phyloP scores from a whole-genome alignment of 2,329 filamentous ascomycete genomes.

The Aphanocladium album region DNA sequence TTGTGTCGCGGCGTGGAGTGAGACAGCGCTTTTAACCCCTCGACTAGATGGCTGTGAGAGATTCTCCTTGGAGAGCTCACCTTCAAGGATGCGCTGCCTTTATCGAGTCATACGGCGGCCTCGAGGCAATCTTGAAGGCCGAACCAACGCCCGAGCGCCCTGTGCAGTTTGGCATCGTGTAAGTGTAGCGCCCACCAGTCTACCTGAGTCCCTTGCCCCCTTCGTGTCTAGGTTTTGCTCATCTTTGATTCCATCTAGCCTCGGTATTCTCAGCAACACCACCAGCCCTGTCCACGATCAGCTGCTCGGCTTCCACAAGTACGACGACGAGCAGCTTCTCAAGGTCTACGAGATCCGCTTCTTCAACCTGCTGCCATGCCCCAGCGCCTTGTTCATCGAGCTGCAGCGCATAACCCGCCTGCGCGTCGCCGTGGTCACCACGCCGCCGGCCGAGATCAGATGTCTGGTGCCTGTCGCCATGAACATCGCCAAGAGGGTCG shows the following conservation, averaged over 20 bases:
- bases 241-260: neutral
- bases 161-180: neutral
- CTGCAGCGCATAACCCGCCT: neutral
- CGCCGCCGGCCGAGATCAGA: neutral
- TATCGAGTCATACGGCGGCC: neutral
- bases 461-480: neutral
- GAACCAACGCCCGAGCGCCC: neutral
- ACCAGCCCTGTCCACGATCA: neutral
- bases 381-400: neutral
- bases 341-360: neutral
- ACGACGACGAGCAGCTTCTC: neutral
- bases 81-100: neutral
- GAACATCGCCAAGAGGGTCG: neutral
- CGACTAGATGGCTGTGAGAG: neutral
- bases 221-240: too few relatives aligned
- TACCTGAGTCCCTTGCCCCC: neutral
- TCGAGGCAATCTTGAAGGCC: neutral
- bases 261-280: neutral
- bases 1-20: too few relatives aligned
- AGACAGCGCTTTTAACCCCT: too few relatives aligned
- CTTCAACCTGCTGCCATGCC: neutral
- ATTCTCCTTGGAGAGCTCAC: neutral
- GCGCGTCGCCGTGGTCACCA: neutral
- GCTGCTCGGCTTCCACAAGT: neutral
- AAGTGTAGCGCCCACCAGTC: neutral